Evolutionary conservation across 345 rosid species (phyloP).

Genomic region (Moricandia moricandioides): DNA sequence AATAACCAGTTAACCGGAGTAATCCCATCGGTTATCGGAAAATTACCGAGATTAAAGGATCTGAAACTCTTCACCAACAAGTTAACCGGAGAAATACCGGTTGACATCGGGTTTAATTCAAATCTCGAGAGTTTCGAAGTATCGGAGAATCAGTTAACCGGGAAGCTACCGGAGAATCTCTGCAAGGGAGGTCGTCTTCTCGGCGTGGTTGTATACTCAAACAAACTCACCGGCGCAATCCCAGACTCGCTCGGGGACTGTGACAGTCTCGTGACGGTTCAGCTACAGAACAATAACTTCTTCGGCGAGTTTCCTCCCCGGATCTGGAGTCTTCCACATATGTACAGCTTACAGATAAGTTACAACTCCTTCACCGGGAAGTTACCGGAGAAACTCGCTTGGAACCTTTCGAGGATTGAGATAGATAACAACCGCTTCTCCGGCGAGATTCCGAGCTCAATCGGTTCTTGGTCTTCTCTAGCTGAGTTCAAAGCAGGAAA

Average conservation of each 20-base stretch:
- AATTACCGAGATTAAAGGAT: not conserved
- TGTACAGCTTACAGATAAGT: not conserved
- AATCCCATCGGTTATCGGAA: not conserved
- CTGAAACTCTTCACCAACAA: not conserved
- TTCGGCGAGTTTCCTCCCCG: not conserved
- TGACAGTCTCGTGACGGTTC: not conserved
- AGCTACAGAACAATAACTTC: not conserved
- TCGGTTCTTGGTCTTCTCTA: conserved; percentile 22
- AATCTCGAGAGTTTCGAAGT: not conserved
- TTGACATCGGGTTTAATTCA: not conserved
- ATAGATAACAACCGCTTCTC: not conserved
- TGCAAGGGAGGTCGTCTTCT: not conserved
- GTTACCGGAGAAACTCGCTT: not conserved
- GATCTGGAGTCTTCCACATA: not conserved
- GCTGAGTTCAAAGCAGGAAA: conserved; percentile 59
- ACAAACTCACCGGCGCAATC: not conserved
- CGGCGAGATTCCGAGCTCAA: not conserved
- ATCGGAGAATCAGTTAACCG: not conserved
- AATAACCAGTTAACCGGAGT: not conserved
- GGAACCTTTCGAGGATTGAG: not conserved
- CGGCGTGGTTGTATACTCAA: not conserved
- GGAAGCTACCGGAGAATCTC: not conserved
- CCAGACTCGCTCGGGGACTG: not conserved
- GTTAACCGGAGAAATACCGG: not conserved
- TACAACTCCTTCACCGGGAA: not conserved